Conservation (phyloP, 441 rosid genomes). For the Adansonia grandidieri region DNA sequence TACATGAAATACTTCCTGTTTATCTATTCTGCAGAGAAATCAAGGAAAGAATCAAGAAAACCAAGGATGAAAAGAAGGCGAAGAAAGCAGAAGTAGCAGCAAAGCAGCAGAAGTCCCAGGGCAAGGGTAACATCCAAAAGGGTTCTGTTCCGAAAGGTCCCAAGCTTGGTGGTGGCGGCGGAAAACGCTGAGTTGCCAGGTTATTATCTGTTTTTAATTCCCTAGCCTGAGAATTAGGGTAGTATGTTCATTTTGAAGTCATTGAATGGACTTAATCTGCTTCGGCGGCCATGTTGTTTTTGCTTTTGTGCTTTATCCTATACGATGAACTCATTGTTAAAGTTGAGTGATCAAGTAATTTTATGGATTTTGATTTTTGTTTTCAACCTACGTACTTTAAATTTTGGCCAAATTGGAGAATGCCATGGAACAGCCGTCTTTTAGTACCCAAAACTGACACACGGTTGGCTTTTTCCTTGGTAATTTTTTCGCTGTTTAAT, state of each 20-base stretch:
- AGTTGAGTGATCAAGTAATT: constrained; percentile 18
- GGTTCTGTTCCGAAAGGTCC: constrained; percentile 66
- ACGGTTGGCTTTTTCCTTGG: neutral
- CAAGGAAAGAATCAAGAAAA: constrained; percentile 89
- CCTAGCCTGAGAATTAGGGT: constrained; percentile 31
- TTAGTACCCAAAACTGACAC: neutral
- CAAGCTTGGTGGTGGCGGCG: constrained; percentile 89
- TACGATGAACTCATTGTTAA: constrained; percentile 16
- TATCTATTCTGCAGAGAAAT: constrained; percentile 55
- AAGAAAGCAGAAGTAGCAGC: constrained; percentile 79
- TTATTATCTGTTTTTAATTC: constrained; percentile 18
- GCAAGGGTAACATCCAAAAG: constrained; percentile 57
- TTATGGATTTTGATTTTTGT: constrained; percentile 14
- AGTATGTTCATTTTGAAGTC: constrained; percentile 24
- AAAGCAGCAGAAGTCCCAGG: constrained; percentile 60
- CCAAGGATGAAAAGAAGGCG: constrained; percentile 90
- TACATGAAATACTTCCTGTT: neutral
- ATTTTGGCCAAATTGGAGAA: neutral
- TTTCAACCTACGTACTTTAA: neutral
- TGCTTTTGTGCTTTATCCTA: neutral
- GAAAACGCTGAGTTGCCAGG: constrained; percentile 61
- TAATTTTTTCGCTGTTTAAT: neutral
- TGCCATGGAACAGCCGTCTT: neutral
- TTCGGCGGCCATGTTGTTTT: neutral
- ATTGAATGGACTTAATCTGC: neutral